phyloP scores from a whole-genome alignment of 306 rosid genomes.

The Vachellia collinsii region DNA sequence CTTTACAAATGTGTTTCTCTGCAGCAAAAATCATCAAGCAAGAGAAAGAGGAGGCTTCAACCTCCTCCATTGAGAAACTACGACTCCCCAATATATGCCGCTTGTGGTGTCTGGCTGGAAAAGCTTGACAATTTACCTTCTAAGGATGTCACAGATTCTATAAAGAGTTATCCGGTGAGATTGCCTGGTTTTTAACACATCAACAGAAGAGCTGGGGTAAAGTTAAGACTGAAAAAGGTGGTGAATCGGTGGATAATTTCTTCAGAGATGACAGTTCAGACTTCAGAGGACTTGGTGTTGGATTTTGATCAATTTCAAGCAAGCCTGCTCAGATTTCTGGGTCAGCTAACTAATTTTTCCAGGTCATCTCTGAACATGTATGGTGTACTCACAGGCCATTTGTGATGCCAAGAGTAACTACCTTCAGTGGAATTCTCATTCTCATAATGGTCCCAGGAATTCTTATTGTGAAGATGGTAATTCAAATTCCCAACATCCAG shows the following conservation, averaged over 20 bases:
- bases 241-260: slow-evolving; percentile 51
- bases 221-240: slow-evolving; percentile 49
- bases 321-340: slow-evolving; percentile 61
- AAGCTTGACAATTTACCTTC: slow-evolving; percentile 43
- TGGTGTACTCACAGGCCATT: too few species aligned
- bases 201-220: slow-evolving; percentile 72
- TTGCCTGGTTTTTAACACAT: slow-evolving; percentile 62
- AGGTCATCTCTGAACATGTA: slow-evolving; percentile 57
- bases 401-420: background rate
- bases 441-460: too few species aligned
- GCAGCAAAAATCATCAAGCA: slow-evolving; percentile 58
- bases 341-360: slow-evolving; percentile 58
- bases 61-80: slow-evolving; percentile 4
- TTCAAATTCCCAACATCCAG: too few species aligned
- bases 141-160: slow-evolving; percentile 64
- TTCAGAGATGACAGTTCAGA: slow-evolving; percentile 56
- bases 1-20: slow-evolving; percentile 66
- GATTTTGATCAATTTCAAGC: slow-evolving; percentile 64
- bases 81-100: slow-evolving; percentile 84
- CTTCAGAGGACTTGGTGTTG: slow-evolving; percentile 54
- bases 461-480: too few species aligned
- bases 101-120: slow-evolving; percentile 70
- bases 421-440: too few species aligned
- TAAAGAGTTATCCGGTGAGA: slow-evolving; percentile 66
- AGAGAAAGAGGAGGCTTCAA: slow-evolving; percentile 49